Evolutionary conservation across 352 stramenopile genomes (phyloP), one percentile per base, ranked within the genome.

Genomic region (Hyphochytrium catenoides): DNA sequence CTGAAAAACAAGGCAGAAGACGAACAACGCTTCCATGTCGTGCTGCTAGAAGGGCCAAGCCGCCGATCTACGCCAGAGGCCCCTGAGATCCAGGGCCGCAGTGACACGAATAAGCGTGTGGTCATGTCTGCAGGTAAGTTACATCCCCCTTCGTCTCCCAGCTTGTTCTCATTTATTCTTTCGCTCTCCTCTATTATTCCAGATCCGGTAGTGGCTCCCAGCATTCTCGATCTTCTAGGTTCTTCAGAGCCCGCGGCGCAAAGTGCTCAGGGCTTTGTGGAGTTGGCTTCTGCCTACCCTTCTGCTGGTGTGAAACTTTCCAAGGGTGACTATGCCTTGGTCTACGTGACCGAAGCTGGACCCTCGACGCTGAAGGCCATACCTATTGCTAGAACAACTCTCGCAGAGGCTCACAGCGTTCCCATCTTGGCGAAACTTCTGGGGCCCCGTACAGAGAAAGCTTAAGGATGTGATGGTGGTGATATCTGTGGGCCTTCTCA

Each of bases 41-140:
- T 97, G 21, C 62, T 97, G n/a, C 72, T 98, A 1, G 87, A 97
- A 52, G 90, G 89, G 19, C 41, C 68, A 0, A 88, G 72, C 46
- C 65, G 74, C 18, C 71, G 74, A 21, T 86, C 63, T 22, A 77
- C 47, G 8, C 54, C 70, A 16, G 57, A 64, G 15, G 51, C 59
- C 22, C 56, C 59, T 3, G 82, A 75, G 49, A 66, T 81, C 40
- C 85, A 65, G 17, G 74, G 71, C 9, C 56, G 79, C 22, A 84
- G 63, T 2, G 72, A 91, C 36, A 81, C 67, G n/a, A 74, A 74
- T 54, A 81, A 82, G 52, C 70, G 70, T 36, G 82, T 67, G 39
- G 67, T 85, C n/a, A 82, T 85, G 43, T 33, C 64, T 1, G 69
- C 77, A 35, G 26, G 59, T 23, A 26, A 39, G 21, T 49, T 81